Evolutionary conservation across 1,284 basidiomycete species (phyloP).

Genomic region (Golubevia sp.): DNA sequence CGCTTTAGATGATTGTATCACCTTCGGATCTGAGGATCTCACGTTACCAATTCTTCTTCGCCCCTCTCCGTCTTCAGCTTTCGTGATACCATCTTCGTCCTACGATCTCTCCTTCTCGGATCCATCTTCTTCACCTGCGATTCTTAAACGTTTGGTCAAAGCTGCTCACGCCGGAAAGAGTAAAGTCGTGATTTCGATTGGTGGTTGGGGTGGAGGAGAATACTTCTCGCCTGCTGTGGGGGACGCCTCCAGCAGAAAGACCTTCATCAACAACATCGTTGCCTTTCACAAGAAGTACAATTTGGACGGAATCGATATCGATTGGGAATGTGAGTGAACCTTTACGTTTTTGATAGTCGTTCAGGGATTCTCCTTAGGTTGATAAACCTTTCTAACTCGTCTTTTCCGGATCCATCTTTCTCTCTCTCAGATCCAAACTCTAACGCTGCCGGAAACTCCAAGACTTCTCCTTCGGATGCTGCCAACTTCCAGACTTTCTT

Average conservation of each 20-base stretch:
- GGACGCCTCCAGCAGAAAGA: constrained; percentile 13
- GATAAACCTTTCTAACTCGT: background rate
- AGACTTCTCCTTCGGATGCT: constrained; percentile 19
- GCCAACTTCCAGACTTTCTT: constrained; percentile 45
- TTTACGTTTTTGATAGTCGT: no score
- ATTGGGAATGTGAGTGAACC: constrained; percentile 8
- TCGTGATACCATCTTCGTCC: constrained; percentile 31
- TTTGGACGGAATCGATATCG: constrained; percentile 12
- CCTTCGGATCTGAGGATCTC: no score
- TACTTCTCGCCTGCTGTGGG: constrained; percentile 35
- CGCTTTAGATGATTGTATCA: no score
- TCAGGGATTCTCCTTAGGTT: background rate
- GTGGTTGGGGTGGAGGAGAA: constrained; percentile 36
- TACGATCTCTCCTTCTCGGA: constrained; percentile 19
- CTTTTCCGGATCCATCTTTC: background rate
- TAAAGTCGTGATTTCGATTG: constrained; percentile 36
- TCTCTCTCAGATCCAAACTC: constrained; percentile 4
- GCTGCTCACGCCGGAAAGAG: constrained; percentile 24
- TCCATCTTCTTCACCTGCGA: constrained; percentile 7
- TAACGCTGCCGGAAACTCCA: background rate
- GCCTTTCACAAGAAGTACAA: constrained; percentile 1
- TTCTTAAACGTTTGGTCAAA: constrained; percentile 25
- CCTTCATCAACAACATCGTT: constrained; percentile 1
- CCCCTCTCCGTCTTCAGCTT: constrained; percentile 10
- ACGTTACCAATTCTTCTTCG: no score